Base-by-base conservation (phyloP, 192 early-diverging fungal genomes). In the Coemansia sp. region DNA sequence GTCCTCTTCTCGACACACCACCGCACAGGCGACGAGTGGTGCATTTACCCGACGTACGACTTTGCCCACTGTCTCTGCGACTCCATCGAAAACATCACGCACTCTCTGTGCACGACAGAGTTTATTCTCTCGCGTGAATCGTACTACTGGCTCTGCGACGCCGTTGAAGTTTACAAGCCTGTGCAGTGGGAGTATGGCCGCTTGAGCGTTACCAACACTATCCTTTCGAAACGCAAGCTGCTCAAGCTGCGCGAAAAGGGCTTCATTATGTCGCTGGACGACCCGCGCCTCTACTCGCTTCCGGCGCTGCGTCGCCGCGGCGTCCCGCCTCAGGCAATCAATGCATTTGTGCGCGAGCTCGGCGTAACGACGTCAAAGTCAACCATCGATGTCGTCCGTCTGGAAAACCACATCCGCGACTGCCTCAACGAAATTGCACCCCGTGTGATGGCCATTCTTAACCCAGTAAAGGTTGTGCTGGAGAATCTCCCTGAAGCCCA, bases 141-240 rank as follows among this genome's bases (percentile, higher is more conserved):
- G 25, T 99, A 99, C 83, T 99, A 99, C 85, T 99, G 98, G 98
- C 89, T 99, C 28, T 91, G 94, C 59, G 98, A 99, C 75, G 96
- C 96, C 13, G 83, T 98, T 28, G 94, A 96, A 72, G 86, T 99
- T 2, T 99, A 99, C 86, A 99, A 99, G 84, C 98, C 98, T 25
- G 95, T 99, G 26, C 98, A 99, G 85, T 99, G 95, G 94, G 98
- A 99, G 82, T 99, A 93, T 67, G 95, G 95, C 40, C 88, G 98
- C 53, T 81, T 99, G 43, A 94, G 90, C 67, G 86, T 99, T 59
- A 92, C 94, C 51, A 90, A 94, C 84, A 96, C 94, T 2, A 82
- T 99, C 67, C 87, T 96, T 78, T 98, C 96, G 48, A 99, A 99
- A 87, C 91, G 98, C 62, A 98, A 98, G 87, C 88, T 99, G 57